Base-by-base conservation (phyloP, 2,329 filamentous ascomycete species). In the Cladosporium sp. region DNA sequence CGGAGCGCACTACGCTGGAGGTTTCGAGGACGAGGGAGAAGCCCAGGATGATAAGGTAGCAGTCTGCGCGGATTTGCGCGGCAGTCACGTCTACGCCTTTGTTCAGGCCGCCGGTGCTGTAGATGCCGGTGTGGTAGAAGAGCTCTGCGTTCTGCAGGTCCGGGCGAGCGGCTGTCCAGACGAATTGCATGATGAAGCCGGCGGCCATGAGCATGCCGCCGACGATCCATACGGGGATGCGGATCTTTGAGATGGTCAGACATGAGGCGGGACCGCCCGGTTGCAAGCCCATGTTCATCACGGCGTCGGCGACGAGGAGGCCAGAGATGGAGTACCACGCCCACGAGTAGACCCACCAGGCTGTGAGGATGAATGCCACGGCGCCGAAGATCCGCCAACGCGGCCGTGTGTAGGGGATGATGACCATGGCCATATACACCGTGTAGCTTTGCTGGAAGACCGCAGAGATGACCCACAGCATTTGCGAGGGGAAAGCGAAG, bases 301-400 rank as follows among this genome's bases (percentile, higher is more conserved):
- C 76, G 18, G 76, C 72, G 63, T 82, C 81, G 6, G 78, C 76
- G 29, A 82, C 69, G 7, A 72, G 72, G 0, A 82, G 74, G 5
- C 78, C 80, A 1, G 78, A 77, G 49, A 82, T 75, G 18, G 78
- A 78, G 67, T 79, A 82, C 80, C 80, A 82, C 0, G 80, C 80
- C 78, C 80, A 82, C 11, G 75, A 78, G 68, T 82, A 78, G 6
- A 81, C 78, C 81, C 81, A 82, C 74, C 78, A 83, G 1, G 80
- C 80, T 3, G 79, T 77, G 33, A 79, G 50, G 64, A 82, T 76
- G 72, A 82, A 81, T 26, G 72, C 66, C n/a, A 77, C 58, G 29
- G 78, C 70, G 2, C 75, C 77, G 60, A 77, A 75, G 4, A 81
- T 69, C 12, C 79, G 77, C 79, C 79, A 81, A 6, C 71, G 73